Evolutionary conservation across 2,329 filamentous ascomycete genomes (phyloP).

Genomic region (Trichophyton verrucosum): DNA sequence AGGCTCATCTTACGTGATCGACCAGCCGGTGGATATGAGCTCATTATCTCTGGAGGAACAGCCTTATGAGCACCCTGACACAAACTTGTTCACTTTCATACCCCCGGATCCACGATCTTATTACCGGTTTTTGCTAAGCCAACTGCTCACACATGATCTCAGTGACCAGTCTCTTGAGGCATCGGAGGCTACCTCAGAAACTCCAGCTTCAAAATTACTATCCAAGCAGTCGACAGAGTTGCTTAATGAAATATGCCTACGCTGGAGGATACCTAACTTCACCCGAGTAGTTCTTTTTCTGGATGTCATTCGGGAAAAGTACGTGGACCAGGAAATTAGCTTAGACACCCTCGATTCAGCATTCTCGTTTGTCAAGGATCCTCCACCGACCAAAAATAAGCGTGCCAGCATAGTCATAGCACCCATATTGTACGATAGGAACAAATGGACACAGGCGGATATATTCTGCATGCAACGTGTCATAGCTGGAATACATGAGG

Average conservation of each 20-base stretch:
- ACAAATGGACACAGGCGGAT: conserved; percentile 58
- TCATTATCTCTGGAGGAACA: conserved; percentile 46
- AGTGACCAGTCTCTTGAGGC: conserved; percentile 28
- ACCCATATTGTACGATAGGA: conserved; percentile 44
- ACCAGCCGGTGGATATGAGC: conserved; percentile 54
- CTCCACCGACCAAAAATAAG: conserved; percentile 49
- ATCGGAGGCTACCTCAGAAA: conserved; percentile 37
- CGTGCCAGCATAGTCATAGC: conserved; percentile 36
- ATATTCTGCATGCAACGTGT: conserved; percentile 60
- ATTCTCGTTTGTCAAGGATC: conserved; percentile 69
- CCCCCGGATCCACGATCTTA: conserved; percentile 70
- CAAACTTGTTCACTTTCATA: conserved; percentile 71
- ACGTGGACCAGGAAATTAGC: conserved; percentile 66
- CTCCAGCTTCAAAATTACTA: conserved; percentile 41
- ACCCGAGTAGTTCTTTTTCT: conserved; percentile 69
- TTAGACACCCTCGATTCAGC: conserved; percentile 71
- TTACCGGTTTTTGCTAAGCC: conserved; percentile 70
- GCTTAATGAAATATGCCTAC: conserved; percentile 67
- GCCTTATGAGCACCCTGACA: conserved; percentile 28
- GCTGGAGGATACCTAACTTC: conserved; percentile 80
- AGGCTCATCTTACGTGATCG: conserved; percentile 45
- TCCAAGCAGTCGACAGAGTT: conserved; percentile 73
- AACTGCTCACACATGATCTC: conserved; percentile 55
- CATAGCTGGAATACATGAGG: conserved; percentile 63
- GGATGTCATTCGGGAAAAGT: conserved; percentile 76